Evolutionary conservation across 176 grass and related monocot genomes (phyloP), one percentile per base, ranked within the genome.

Genomic region (Elaeis guineensis): DNA sequence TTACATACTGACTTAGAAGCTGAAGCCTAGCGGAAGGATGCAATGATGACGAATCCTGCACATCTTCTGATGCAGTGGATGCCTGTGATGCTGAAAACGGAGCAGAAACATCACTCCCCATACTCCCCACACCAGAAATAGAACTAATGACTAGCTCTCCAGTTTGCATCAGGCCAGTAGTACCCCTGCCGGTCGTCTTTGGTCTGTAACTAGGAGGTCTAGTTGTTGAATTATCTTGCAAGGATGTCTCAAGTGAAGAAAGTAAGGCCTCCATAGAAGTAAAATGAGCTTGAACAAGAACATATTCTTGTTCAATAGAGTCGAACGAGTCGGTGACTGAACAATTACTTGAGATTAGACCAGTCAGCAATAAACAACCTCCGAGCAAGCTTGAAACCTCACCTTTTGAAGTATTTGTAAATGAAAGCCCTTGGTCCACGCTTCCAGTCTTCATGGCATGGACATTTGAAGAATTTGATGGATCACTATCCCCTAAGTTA

Each of bases 301-400:
- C 79, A 53, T 86, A 83, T 67, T 80, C 87, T 67, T 50, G 68
- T 71, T 90, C 79, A 44, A 90, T 82, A 72, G 72, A 62, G 57
- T 61, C 14, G 35, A 83, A 82, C 73, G 82, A 90, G 82, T 83
- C 82, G 66, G 75, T 65, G 73, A 77, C 87, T 86, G 76, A 4
- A 70, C 64, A 44, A 11, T 12, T 44, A 44, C 35, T 44, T 44
- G 35, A 12, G 35, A 44, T 44, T 44, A 44, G 35, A 12, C 35
- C 35, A 44, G 6, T 44, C 35, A 44, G 35, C 35, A 44, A 44
- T 12, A 44, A 44, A 44, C 1, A 12, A 12, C 35, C 35, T 44
- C 9, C 1, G 9, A 44, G 35, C 7, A 44, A 12, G 35, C 9
- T 44, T 44, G 35, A 44, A 44, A 44, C 3, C 35, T 44, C 35